A percentile compares a stretch with the other conserved stretches of the same genome.
phyloP scores from a whole-genome alignment of 768 basidiomycete species.

The Russula sp. region DNA sequence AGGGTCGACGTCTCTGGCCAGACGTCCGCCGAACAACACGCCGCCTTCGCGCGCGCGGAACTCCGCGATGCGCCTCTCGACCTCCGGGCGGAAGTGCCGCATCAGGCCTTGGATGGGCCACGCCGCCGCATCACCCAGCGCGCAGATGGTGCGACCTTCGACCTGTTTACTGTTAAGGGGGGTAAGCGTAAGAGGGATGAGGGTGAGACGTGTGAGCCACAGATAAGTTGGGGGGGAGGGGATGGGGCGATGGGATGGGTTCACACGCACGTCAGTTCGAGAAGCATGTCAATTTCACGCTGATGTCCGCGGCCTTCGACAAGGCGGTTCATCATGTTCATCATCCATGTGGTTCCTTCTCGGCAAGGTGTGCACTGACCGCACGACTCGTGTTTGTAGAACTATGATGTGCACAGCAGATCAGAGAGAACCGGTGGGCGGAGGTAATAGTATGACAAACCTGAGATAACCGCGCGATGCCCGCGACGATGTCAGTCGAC shows the following conservation, averaged over 20 bases:
- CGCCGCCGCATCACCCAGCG: slow-evolving; percentile 93
- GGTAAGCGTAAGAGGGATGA: not conserved
- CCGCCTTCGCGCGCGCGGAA: slow-evolving; percentile 63
- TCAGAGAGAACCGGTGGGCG: not conserved
- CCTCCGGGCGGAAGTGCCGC: slow-evolving; percentile 95
- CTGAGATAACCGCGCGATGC: slow-evolving; percentile 89
- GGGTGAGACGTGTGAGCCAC: not conserved
- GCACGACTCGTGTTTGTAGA: slow-evolving; percentile 59
- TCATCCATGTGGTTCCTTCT: slow-evolving; percentile 98
- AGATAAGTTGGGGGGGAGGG: too few species aligned
- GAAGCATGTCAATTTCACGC: slow-evolving; percentile 97
- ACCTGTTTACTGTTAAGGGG: slow-evolving; percentile 71
- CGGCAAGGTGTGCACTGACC: slow-evolving; percentile 63
- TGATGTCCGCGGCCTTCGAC: slow-evolving; percentile 84
- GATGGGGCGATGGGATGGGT: not conserved
- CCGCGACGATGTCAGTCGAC: slow-evolving; percentile 87
- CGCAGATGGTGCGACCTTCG: slow-evolving; percentile 95
- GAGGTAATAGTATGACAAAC: slow-evolving; percentile 28
- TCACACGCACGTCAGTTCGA: slow-evolving; percentile 75
- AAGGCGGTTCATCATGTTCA: slow-evolving; percentile 99
- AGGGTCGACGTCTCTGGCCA: slow-evolving; percentile 63
- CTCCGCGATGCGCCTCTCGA: slow-evolving; percentile 77
- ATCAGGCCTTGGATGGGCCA: slow-evolving; percentile 99
- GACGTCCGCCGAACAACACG: slow-evolving; percentile 81
- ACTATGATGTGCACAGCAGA: not conserved